These are phyloP conservation scores for Lachancea waltii DNA, from an alignment of 805 yeast genomes.

Conservation along the genomic window DNA sequence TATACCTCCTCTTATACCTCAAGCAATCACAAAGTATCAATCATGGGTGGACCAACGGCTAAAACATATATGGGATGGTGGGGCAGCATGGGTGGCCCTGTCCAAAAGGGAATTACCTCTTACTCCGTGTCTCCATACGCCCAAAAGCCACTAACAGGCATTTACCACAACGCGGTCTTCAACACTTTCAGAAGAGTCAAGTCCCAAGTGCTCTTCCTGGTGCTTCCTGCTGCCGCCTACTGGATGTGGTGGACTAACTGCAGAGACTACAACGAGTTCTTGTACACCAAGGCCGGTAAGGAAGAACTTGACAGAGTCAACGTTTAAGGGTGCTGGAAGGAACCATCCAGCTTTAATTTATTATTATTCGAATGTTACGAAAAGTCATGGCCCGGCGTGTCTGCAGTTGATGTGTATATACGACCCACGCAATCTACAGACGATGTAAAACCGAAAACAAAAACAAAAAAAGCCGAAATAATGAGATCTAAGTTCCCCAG, in stretches of 20 bases:
- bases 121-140: constrained; percentile 93
- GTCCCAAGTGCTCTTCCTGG: constrained; percentile 72
- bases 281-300: constrained; percentile 97
- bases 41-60: constrained; percentile 68
- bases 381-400: background rate
- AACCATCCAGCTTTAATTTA: background rate
- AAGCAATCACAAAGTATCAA: background rate
- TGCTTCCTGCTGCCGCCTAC: constrained; percentile 70
- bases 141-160: constrained; percentile 85
- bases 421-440: constrained; percentile 1
- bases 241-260: constrained; percentile 86
- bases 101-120: constrained; percentile 77
- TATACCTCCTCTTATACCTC: background rate
- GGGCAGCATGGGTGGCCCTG: constrained; percentile 86
- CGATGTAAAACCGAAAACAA: too few species aligned
- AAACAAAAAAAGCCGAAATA: too few species aligned
- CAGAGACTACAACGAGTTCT: constrained; percentile 84
- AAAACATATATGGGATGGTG: constrained; percentile 94
- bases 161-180: constrained; percentile 77
- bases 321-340: constrained; percentile 23
- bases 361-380: constrained; percentile 2
- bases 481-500: too few species aligned
- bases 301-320: constrained; percentile 74
- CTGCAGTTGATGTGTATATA: background rate
- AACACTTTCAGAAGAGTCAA: constrained; percentile 92